phyloP scores from a whole-genome alignment of 352 stramenopile genomes.

The Globisporangium solare region DNA sequence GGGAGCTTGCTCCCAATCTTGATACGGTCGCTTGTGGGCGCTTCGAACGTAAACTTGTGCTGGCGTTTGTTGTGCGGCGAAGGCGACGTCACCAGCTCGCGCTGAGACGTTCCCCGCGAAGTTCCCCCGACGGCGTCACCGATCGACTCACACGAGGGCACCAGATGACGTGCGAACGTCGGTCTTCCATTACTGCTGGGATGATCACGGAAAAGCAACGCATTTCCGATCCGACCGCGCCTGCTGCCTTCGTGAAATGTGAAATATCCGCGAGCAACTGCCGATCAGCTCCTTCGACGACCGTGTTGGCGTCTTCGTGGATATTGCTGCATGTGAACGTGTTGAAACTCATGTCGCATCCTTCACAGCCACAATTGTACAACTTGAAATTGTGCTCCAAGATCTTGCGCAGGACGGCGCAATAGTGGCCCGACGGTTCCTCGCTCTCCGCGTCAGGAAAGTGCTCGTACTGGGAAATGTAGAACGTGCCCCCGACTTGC shows the following conservation, averaged over 20 bases:
- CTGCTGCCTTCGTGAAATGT: slow-evolving; percentile 77
- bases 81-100: slow-evolving; percentile 62
- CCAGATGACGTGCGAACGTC: slow-evolving; percentile 77
- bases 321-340: slow-evolving; percentile 83
- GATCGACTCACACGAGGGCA: slow-evolving; percentile 67
- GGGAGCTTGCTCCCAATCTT: slow-evolving; percentile 82
- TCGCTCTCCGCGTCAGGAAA: slow-evolving; percentile 64
- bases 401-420: slow-evolving; percentile 65
- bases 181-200: slow-evolving; percentile 78
- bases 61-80: slow-evolving; percentile 62
- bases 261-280: slow-evolving; percentile 83
- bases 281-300: slow-evolving; percentile 52
- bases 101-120: slow-evolving; percentile 42
- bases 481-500: slow-evolving; percentile 79
- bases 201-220: slow-evolving; percentile 78
- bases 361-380: slow-evolving; percentile 83
- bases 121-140: slow-evolving; percentile 62
- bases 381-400: slow-evolving; percentile 84
- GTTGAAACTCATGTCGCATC: slow-evolving; percentile 80
- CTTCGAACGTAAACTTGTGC: slow-evolving; percentile 74
- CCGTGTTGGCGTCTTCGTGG: slow-evolving; percentile 34
- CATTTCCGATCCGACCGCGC: slow-evolving; percentile 75
- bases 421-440: slow-evolving; percentile 66
- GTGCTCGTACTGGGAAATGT: slow-evolving; percentile 89
- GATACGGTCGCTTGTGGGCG: slow-evolving; percentile 63